Base-by-base conservation (phyloP, 75 land plant species). In the Selaginella tamariscina region DNA sequence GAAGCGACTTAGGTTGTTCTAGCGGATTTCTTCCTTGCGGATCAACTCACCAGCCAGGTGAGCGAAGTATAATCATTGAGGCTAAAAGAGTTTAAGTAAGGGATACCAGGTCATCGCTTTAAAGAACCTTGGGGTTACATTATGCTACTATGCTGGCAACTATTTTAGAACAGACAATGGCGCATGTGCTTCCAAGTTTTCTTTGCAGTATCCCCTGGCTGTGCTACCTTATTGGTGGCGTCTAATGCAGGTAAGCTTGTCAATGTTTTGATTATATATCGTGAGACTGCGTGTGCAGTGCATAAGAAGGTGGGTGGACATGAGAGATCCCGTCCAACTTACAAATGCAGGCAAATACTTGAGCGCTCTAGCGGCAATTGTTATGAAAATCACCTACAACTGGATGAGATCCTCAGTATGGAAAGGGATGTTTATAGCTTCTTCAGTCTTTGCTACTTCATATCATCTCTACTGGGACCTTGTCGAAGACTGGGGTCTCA, bases 401-500 rank as follows among this genome's bases (percentile, higher is more conserved):
- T 77, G 33, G 60, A 72, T 82, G 2, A 69, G 71, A 1, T 73
- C 73, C 31, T 24, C 70, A 1, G 30, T 67, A 1, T 90, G 86
- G 86, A 68, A 83, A 56, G 77, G 32, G 23, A 27, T 83, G 1
- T 88, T 84, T 18, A 23, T 91, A 2, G 65, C 82, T 39, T 80
- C 89, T 22, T 88, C 92, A 1, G 66, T 76, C 1, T 59, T 76
- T 56, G 97, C 96, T 24, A 95, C 92, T 11, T 23, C 78, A 18
- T 90, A 90, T 67, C 96, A 90, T 69, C 65, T 88, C 22, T 95
- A 91, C 62, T 95, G 96, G 97, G 99, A 95, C 69, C 82, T 86
- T 56, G 86, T 86, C 2, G 74, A 75, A 74, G 97, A 95, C 60
- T 95, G 99, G 99, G 99, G 97, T 31, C 64, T 95, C 32, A 56